These are phyloP conservation scores for Debaryomyces robertsiae DNA, from an alignment of 1,139 yeast species.

Conservation along the genomic window DNA sequence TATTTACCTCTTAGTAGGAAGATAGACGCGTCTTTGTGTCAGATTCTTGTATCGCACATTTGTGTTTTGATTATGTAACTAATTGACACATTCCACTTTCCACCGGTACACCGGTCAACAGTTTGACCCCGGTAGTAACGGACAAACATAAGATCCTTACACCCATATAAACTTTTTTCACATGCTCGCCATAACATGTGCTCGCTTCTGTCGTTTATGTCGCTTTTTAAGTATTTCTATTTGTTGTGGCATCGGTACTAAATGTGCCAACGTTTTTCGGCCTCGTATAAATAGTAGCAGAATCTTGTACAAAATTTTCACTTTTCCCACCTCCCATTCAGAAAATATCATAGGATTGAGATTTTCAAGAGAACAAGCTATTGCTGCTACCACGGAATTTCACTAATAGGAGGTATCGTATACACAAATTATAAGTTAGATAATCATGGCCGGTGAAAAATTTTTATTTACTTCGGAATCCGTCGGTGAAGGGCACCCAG, in stretches of 20 bases:
- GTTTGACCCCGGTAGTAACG: no score
- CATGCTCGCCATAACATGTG: slow-evolving; percentile 3
- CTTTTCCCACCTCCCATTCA: slow-evolving; percentile 1
- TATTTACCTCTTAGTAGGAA: neutral
- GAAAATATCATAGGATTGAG: slow-evolving; percentile 6
- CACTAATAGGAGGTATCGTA: slow-evolving; percentile 1
- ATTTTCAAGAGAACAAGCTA: slow-evolving; percentile 4
- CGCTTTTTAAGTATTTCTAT: slow-evolving; percentile 4
- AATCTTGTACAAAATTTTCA: slow-evolving; percentile 8
- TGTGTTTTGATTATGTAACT: neutral
- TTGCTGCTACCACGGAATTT: neutral
- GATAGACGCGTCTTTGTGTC: slow-evolving; percentile 1
- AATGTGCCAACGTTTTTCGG: slow-evolving; percentile 8
- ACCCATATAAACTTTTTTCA: neutral
- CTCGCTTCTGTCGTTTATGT: slow-evolving; percentile 1
- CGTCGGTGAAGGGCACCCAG: slow-evolving; percentile 99
- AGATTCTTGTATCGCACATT: neutral
- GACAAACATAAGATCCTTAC: no score
- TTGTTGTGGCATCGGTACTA: slow-evolving; percentile 8
- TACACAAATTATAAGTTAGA: neutral
- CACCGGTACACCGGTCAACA: no score
- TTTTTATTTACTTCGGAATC: slow-evolving; percentile 94
- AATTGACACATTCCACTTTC: no score
- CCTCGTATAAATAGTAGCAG: slow-evolving; percentile 6
- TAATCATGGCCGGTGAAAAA: slow-evolving; percentile 28